Conservation (phyloP, 225 moss, liverwort and hornwort genomes). For the Lunularia cruciata region DNA sequence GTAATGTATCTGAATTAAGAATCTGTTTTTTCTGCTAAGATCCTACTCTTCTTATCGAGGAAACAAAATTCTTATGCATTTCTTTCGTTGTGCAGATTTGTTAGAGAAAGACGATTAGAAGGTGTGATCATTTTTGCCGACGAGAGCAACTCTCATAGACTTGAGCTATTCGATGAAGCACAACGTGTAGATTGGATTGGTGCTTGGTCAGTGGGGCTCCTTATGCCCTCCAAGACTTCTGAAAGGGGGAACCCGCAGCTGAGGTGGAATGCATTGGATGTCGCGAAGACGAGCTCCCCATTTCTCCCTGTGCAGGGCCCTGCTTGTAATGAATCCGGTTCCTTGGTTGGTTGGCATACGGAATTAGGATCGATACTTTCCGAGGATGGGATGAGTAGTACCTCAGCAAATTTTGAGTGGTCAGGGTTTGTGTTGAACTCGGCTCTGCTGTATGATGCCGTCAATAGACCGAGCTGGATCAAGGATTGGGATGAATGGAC, state of each 20-base stretch:
- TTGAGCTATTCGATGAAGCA: constrained; percentile 66
- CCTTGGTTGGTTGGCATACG: constrained; percentile 68
- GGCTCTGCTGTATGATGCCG: constrained; percentile 53
- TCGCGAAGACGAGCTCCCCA: constrained; percentile 26
- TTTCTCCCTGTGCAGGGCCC: constrained; percentile 69
- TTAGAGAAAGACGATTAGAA: constrained; percentile 64
- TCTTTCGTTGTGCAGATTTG: constrained; percentile 47
- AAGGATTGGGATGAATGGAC: constrained; percentile 63
- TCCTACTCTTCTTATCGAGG: not conserved
- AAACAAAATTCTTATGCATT: not conserved
- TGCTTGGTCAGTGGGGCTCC: constrained; percentile 68
- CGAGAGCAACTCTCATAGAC: constrained; percentile 77
- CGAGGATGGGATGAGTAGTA: constrained; percentile 37
- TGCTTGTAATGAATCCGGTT: constrained; percentile 51
- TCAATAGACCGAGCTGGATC: constrained; percentile 63
- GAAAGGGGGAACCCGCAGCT: constrained; percentile 30
- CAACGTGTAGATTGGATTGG: constrained; percentile 84
- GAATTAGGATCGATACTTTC: constrained; percentile 53
- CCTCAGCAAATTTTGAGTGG: constrained; percentile 66
- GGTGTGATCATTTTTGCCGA: constrained; percentile 86
- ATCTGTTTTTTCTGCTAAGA: too few relatives aligned
- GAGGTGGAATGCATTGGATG: constrained; percentile 32
- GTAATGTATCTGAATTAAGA: too few relatives aligned
- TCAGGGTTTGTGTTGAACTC: constrained; percentile 82
- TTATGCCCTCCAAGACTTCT: constrained; percentile 51